Percentiles rank a stretch among this genome's conserved stretches.
phyloP scores from a whole-genome alignment of 1,139 yeast species.

The Nakaseomyces sp. region DNA sequence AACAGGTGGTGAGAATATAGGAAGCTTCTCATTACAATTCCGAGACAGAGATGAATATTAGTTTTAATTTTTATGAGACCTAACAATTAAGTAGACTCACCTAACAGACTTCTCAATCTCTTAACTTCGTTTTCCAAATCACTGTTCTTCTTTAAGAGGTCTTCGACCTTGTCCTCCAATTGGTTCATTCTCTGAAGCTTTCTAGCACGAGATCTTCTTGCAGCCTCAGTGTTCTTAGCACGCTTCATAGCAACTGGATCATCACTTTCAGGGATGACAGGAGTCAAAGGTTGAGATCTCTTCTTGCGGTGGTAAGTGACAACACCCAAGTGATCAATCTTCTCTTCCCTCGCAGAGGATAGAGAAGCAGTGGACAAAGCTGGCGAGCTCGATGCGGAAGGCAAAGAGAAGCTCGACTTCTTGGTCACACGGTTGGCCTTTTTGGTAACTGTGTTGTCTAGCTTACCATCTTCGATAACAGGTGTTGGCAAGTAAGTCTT shows the following conservation, averaged over 20 bases:
- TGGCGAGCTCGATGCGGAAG: conserved; percentile 7
- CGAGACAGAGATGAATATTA: too few relatives aligned
- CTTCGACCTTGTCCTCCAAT: conserved; percentile 69
- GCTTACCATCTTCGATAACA: conserved; percentile 23
- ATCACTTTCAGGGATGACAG: conserved; percentile 44
- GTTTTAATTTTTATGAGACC: not conserved
- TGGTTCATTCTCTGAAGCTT: conserved; percentile 82
- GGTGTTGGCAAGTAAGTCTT: conserved; percentile 30
- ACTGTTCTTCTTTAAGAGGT: conserved; percentile 46
- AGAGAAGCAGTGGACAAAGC: not conserved
- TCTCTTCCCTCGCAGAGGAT: conserved; percentile 14
- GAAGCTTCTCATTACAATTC: not conserved
- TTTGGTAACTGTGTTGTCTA: conserved; percentile 8
- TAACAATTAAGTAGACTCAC: conserved; percentile 9
- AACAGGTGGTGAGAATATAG: not conserved
- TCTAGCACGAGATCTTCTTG: conserved; percentile 89
- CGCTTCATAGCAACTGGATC: conserved; percentile 74
- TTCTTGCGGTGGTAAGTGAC: conserved; percentile 58
- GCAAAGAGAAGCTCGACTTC: conserved; percentile 9
- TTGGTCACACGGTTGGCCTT: conserved; percentile 4
- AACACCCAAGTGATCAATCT: conserved; percentile 54
- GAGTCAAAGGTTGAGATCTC: conserved; percentile 53
- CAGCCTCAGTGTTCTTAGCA: conserved; percentile 95
- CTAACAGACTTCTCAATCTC: conserved; percentile 45
- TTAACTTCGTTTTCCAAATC: conserved; percentile 50